Evolutionary conservation across 1,284 basidiomycete species (phyloP), one percentile per base, ranked within the genome.

Genomic region (Rhodofomes roseus): DNA sequence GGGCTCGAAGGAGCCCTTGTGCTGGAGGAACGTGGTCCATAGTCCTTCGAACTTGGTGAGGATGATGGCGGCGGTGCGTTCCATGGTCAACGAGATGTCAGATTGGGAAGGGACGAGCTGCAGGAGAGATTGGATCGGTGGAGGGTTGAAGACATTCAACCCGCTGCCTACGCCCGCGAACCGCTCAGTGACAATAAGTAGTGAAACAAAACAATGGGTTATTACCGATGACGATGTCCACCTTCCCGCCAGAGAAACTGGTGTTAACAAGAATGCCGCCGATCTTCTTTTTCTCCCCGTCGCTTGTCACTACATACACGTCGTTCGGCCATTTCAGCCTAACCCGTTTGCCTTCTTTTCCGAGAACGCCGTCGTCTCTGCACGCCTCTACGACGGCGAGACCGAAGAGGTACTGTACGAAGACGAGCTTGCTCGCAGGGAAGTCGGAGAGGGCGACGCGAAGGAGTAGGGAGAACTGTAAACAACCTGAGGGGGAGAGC

Each of bases 301-400:
- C 77, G 1, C 77, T 78, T 12, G 85, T 73, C 39, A 84, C 81
- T 1, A 87, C 90, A 69, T 98, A 99, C 7, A 99, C 78, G 70
- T 99, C 96, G 70, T 99, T 99, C 12, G 96, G 96, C 97, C 97
- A 99, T 74, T 99, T 99, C 57, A 99, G 79, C 52, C 87, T 82
- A 4, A 96, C 83, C 4, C 79, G 79, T 14, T 79, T 76, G 0
- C 87, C 90, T 61, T 78, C 78, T 27, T 72, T 73, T 0, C 79
- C 87, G 1, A 92, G 76, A 9, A 86, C 77, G 5, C 63, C 72
- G 14, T 76, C 73, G 34, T 82, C 78, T 1, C 84, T 77, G 63
- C 92, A 89, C 0, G 93, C 95, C 67, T 96, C 90, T 3, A 89
- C 86, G n/a, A 98, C 88, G 0, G 96, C 93, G 31, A 99, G 77